phyloP scores from a whole-genome alignment of 441 rosid species.

The Syzygium malaccense region DNA sequence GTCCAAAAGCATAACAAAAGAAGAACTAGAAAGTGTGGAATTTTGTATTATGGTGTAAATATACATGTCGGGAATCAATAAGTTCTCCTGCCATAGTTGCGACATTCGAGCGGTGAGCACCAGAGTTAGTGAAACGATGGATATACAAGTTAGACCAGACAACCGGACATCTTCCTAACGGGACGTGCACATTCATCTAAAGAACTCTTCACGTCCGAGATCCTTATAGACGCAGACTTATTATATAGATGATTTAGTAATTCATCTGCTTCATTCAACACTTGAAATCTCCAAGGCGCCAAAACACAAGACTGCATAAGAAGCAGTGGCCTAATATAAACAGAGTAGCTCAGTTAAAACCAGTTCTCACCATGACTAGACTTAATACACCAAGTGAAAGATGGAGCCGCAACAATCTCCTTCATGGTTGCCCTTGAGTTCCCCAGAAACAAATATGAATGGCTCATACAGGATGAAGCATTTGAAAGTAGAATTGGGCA shows the following conservation, averaged over 20 bases:
- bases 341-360: not conserved
- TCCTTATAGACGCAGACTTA: accelerated
- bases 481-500: not conserved
- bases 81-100: not conserved
- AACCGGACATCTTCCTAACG: not conserved
- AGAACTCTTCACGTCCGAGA: not conserved
- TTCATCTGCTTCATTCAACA: not conserved
- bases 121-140: not conserved
- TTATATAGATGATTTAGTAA: not conserved
- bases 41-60: not conserved
- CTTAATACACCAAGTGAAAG: not conserved
- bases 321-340: not conserved
- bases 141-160: not conserved
- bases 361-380: not conserved
- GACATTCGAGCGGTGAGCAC: not conserved
- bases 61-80: not conserved
- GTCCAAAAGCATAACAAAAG: not conserved
- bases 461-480: not conserved
- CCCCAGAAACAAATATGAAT: not conserved
- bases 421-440: not conserved
- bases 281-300: not conserved
- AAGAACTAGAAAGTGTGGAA: not conserved
- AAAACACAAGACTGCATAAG: not conserved
- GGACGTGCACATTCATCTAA: not conserved
- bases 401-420: not conserved